A percentile compares a stretch with the other conserved stretches of the same genome.
Conservation (phyloP, 2,329 filamentous ascomycete genomes). For the Colletotrichum plurivorum region DNA sequence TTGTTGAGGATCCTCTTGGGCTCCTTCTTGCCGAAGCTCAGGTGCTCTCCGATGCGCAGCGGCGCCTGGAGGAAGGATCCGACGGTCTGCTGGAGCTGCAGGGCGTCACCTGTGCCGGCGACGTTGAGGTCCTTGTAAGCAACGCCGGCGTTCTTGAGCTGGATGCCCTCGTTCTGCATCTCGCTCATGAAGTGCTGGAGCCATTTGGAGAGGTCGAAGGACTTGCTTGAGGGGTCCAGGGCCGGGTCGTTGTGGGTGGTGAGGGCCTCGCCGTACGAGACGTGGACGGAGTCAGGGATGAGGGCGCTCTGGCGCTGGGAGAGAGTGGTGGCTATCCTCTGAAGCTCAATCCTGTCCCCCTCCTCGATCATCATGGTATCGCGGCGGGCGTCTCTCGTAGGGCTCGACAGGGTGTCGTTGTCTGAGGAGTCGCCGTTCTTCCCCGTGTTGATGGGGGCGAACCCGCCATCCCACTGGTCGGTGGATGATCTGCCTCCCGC, state of each 20-base stretch:
- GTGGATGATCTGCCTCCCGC: slow-evolving; percentile 4
- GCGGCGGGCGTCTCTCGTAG: slow-evolving; percentile 26
- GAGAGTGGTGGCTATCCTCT: slow-evolving; percentile 56
- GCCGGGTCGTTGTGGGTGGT: slow-evolving; percentile 46
- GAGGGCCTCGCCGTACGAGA: slow-evolving; percentile 17
- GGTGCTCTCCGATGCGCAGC: slow-evolving; percentile 68
- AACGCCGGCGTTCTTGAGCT: slow-evolving; percentile 69
- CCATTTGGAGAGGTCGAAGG: slow-evolving; percentile 61
- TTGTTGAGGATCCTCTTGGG: slow-evolving; percentile 73
- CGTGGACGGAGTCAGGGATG: slow-evolving; percentile 40
- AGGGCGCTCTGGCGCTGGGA: slow-evolving; percentile 52
- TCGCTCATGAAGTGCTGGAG: slow-evolving; percentile 54
- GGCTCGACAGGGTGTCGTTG: slow-evolving; percentile 10
- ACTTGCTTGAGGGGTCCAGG: slow-evolving; percentile 53
- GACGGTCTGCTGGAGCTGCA: slow-evolving; percentile 79
- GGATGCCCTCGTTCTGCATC: slow-evolving; percentile 69
- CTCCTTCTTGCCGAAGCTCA: slow-evolving; percentile 61
- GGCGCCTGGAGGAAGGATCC: slow-evolving; percentile 71
- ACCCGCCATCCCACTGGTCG: slow-evolving; percentile 17
- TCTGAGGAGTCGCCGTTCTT: slow-evolving; percentile 29
- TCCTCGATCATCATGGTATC: slow-evolving; percentile 47
- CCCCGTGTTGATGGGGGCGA: slow-evolving; percentile 30
- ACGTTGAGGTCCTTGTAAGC: slow-evolving; percentile 77
- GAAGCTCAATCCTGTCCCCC: slow-evolving; percentile 53
- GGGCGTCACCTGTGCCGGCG: slow-evolving; percentile 74